A percentile compares a stretch with the other conserved stretches of the same genome.
Evolutionary conservation across 2,329 filamentous ascomycete species (phyloP).

Genomic region (Colletotrichum caudatum): DNA sequence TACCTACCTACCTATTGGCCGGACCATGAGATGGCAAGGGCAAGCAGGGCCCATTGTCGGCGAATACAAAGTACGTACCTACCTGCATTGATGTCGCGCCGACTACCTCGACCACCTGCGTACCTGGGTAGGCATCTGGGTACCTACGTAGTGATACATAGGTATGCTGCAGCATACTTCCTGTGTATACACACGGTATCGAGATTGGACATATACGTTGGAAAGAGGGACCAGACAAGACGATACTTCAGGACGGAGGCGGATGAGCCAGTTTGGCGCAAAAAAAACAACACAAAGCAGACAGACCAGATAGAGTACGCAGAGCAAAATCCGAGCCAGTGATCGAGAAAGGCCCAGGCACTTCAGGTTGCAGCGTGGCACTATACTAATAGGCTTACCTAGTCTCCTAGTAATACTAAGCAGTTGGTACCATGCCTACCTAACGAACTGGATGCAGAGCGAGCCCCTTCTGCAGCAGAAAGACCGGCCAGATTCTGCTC

Average conservation of each 20-base stretch:
- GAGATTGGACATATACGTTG: too few relatives aligned
- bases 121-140: too few relatives aligned
- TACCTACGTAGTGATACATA: background rate
- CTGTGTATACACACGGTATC: background rate
- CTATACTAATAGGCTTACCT: too few relatives aligned
- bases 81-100: background rate
- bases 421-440: too few relatives aligned
- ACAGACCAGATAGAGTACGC: too few relatives aligned
- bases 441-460: slow-evolving; percentile 16
- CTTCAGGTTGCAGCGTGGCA: too few relatives aligned
- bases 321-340: too few relatives aligned
- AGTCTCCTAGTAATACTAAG: too few relatives aligned
- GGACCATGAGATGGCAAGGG: slow-evolving; percentile 21
- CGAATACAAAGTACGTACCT: background rate
- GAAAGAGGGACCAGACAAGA: too few relatives aligned
- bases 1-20: background rate
- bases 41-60: background rate
- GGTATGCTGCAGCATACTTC: background rate
- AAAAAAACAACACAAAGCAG: background rate
- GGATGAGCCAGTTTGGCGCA: background rate
- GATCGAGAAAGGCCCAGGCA: too few relatives aligned
- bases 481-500: background rate
- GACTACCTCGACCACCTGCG: too few relatives aligned
- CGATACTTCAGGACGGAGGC: background rate
- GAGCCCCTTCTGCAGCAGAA: slow-evolving; percentile 10